Conservation (phyloP, 2,329 filamentous ascomycete species). For the Trichophyton rubrum region DNA sequence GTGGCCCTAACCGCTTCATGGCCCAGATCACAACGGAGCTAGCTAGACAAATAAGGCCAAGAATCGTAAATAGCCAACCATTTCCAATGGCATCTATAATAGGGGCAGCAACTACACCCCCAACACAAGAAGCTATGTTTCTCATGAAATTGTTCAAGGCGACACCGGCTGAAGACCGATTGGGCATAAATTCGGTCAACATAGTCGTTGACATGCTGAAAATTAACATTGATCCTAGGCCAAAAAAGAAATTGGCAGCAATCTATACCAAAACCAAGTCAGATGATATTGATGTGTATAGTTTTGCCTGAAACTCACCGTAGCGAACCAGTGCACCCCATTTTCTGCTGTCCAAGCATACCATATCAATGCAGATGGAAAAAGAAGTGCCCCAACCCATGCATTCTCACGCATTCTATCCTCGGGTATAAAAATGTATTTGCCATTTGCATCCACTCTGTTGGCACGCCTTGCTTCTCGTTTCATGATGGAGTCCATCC, state of each 20-base stretch:
- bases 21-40: slow-evolving; percentile 49
- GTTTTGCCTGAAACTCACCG: slow-evolving; percentile 30
- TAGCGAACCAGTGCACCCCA: slow-evolving; percentile 50
- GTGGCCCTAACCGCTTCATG: slow-evolving; percentile 47
- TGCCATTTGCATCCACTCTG: slow-evolving; percentile 54
- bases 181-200: slow-evolving; percentile 73
- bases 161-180: slow-evolving; percentile 56
- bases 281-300: neutral
- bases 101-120: slow-evolving; percentile 56
- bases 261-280: slow-evolving; percentile 23
- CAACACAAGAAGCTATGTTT: slow-evolving; percentile 65
- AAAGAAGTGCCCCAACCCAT: slow-evolving; percentile 59
- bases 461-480: slow-evolving; percentile 59
- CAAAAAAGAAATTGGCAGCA: slow-evolving; percentile 61
- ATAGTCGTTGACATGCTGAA: slow-evolving; percentile 65
- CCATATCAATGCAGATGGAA: slow-evolving; percentile 57
- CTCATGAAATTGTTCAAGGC: slow-evolving; percentile 71
- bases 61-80: slow-evolving; percentile 61
- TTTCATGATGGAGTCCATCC: slow-evolving; percentile 72
- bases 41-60: slow-evolving; percentile 44
- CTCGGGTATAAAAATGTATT: slow-evolving; percentile 58
- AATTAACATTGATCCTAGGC: slow-evolving; percentile 65
- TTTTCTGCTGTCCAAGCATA: slow-evolving; percentile 64
- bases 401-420: slow-evolving; percentile 75
- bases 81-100: slow-evolving; percentile 58